These are phyloP conservation scores for Fusarium incarnatum DNA, from an alignment of 2,329 filamentous ascomycete species.

Conservation along the genomic window DNA sequence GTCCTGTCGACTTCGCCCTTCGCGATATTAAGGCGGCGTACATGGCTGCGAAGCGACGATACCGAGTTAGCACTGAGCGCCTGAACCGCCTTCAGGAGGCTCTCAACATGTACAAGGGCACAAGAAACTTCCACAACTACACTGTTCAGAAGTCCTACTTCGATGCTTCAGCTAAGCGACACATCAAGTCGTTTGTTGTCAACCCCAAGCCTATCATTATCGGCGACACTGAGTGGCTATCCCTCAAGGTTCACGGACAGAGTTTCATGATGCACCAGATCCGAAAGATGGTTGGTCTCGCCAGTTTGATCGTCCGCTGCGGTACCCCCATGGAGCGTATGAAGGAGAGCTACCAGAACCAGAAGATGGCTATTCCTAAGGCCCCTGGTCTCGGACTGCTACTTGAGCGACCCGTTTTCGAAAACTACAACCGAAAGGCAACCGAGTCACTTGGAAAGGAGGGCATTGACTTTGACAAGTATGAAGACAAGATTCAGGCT, in stretches of 20 bases:
- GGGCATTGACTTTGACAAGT: constrained; percentile 81
- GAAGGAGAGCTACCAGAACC: constrained; percentile 75
- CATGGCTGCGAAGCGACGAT: constrained; percentile 82
- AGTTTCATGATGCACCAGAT: constrained; percentile 99
- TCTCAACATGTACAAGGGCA: constrained; percentile 82
- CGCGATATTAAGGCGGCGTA: constrained; percentile 85
- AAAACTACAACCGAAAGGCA: constrained; percentile 84
- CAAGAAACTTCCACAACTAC: constrained; percentile 96
- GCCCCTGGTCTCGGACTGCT: constrained; percentile 89
- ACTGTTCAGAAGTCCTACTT: constrained; percentile 86
- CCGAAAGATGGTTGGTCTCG: constrained; percentile 98
- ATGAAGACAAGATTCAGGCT: constrained; percentile 80
- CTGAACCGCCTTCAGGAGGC: constrained; percentile 80
- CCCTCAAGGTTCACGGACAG: constrained; percentile 94
- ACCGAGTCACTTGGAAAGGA: constrained; percentile 71
- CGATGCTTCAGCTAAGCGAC: constrained; percentile 87
- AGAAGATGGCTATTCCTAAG: constrained; percentile 89
- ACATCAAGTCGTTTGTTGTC: constrained; percentile 91
- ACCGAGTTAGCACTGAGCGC: constrained; percentile 80
- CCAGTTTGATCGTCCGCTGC: constrained; percentile 83
- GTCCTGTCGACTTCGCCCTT: constrained; percentile 71
- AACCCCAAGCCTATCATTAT: constrained; percentile 83
- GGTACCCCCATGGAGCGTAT: constrained; percentile 81
- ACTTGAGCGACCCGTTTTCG: constrained; percentile 91
- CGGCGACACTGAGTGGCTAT: constrained; percentile 93